phyloP scores from a whole-genome alignment of 2,329 filamentous ascomycete species.

The Fusarium torreyae region DNA sequence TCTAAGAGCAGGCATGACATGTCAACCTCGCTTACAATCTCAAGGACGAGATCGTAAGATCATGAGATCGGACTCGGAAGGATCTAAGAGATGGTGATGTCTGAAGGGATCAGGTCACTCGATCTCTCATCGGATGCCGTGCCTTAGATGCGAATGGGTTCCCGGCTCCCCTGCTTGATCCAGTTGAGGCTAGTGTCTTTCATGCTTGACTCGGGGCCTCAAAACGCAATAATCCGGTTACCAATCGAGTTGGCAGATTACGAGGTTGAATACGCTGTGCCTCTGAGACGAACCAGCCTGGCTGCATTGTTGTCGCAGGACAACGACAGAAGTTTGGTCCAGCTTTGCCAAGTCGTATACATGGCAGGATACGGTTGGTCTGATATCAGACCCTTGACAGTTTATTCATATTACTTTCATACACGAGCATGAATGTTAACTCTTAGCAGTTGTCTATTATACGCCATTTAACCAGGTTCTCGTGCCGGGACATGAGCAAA shows the following conservation, averaged over 20 bases:
- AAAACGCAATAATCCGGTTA: not conserved
- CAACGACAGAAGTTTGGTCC: not conserved
- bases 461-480: not conserved
- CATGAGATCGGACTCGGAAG: constrained; percentile 2
- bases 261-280: not conserved
- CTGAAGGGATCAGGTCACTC: not conserved
- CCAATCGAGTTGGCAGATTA: not conserved
- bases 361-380: constrained; percentile 11
- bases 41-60: not conserved
- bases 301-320: not conserved
- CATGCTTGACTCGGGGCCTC: constrained; percentile 4
- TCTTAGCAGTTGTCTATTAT: not conserved
- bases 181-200: not conserved
- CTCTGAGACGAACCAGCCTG: not conserved
- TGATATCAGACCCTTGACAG: constrained; percentile 11
- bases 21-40: not conserved
- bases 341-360: constrained; percentile 25
- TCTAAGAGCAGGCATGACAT: not conserved
- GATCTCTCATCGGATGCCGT: not conserved
- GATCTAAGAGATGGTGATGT: constrained; percentile 1
- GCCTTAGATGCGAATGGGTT: not conserved
- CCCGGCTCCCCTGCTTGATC: not conserved
- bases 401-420: not conserved
- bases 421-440: too few relatives aligned
- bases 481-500: not conserved